Evolutionary conservation across 1,284 basidiomycete genomes (phyloP).

Genomic region (Apiotrichum domesticum): DNA sequence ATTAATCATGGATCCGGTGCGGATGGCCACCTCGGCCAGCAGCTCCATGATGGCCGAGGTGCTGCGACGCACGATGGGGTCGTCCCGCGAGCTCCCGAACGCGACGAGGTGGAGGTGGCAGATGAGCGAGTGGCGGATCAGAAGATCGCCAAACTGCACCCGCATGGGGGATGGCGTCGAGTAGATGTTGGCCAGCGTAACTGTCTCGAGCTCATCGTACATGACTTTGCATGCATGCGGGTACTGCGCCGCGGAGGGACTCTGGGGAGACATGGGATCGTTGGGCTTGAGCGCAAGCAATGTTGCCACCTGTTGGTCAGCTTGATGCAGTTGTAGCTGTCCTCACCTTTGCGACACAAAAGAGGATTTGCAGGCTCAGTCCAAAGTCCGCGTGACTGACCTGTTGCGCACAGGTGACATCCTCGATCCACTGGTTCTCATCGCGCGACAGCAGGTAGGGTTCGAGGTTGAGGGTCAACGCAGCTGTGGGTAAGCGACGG

Average conservation of each 20-base stretch:
- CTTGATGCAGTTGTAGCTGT: too few relatives aligned
- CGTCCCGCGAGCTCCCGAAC: conserved; percentile 2
- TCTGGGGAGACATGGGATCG: background rate
- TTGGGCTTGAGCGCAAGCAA: conserved; percentile 8
- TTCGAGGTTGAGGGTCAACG: conserved; percentile 2
- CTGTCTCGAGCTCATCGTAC: conserved; percentile 13
- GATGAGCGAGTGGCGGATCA: conserved; percentile 11
- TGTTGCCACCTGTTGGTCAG: conserved; percentile 5
- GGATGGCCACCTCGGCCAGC: conserved; percentile 11
- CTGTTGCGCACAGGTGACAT: conserved; percentile 11
- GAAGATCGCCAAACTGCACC: conserved; percentile 15
- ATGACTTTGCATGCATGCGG: conserved; percentile 5
- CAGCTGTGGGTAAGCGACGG: background rate
- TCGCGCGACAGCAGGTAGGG: conserved; percentile 4
- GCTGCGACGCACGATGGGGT: conserved; percentile 7
- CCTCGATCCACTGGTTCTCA: conserved; percentile 9
- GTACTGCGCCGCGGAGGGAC: background rate
- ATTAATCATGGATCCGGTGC: conserved; percentile 14
- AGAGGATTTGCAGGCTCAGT: conserved; percentile 9
- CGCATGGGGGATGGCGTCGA: conserved; percentile 11
- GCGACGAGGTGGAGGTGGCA: conserved; percentile 10
- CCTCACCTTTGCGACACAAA: conserved; percentile 5
- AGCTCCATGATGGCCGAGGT: conserved; percentile 11
- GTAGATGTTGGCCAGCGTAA: conserved; percentile 11
- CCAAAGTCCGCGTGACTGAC: conserved; percentile 15